phyloP scores from a whole-genome alignment of 352 stramenopile species.

The Phytophthora multivora region DNA sequence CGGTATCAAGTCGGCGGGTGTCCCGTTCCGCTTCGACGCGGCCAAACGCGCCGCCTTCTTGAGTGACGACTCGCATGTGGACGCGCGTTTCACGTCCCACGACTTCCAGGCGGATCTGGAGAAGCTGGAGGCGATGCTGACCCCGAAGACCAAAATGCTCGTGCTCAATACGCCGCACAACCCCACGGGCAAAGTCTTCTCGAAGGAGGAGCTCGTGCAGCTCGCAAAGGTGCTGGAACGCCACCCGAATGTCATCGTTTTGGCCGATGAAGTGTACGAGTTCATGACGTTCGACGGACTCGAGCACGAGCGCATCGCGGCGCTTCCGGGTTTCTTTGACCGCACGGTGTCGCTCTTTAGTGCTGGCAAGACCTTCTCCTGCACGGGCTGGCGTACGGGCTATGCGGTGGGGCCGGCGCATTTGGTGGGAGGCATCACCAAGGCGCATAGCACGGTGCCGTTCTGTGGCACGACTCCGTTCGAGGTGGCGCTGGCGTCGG shows the following conservation, averaged over 20 bases:
- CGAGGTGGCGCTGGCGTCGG: conserved; percentile 92
- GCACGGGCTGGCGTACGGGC: conserved; percentile 93
- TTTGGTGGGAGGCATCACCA: conserved; percentile 64
- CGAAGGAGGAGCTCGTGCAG: conserved; percentile 90
- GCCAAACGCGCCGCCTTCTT: conserved; percentile 54
- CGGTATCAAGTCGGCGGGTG: conserved; percentile 71
- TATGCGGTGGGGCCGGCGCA: conserved; percentile 74
- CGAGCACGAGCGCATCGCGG: conserved; percentile 68
- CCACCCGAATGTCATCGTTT: conserved; percentile 91
- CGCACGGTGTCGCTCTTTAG: conserved; percentile 94
- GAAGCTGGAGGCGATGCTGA: conserved; percentile 88
- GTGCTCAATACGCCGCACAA: conserved; percentile 99
- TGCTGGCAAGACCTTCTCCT: conserved; percentile 93
- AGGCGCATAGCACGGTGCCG: conserved; percentile 84
- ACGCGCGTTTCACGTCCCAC: conserved; percentile 58
- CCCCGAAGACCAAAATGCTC: conserved; percentile 92
- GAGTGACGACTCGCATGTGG: conserved; percentile 19
- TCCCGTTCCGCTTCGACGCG: conserved; percentile 66
- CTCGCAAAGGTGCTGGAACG: conserved; percentile 87
- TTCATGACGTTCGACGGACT: conserved; percentile 94
- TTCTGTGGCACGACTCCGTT: conserved; percentile 96
- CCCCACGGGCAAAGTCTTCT: conserved; percentile 98
- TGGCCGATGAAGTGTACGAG: conserved; percentile 99
- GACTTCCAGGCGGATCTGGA: conserved; percentile 88
- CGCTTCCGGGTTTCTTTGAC: conserved; percentile 85